phyloP scores from a whole-genome alignment of 495 filamentous ascomycete genomes.

The Trichoderma gamsii region DNA sequence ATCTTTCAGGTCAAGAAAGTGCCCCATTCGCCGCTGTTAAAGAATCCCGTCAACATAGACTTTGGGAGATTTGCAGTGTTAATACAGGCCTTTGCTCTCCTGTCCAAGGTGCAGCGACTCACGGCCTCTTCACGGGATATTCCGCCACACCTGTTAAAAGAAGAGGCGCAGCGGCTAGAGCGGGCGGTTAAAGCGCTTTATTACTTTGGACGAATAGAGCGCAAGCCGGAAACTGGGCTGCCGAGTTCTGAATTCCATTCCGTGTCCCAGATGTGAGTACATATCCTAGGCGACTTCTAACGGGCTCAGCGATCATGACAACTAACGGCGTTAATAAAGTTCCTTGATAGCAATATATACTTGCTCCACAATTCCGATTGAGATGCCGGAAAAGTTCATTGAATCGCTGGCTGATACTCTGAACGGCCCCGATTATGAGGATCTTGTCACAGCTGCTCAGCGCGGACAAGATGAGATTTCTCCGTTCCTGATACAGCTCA shows the following conservation, averaged over 20 bases:
- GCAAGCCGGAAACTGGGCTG: not conserved
- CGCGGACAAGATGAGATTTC: not conserved
- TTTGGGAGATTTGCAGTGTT: constrained; percentile 5
- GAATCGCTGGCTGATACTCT: not conserved
- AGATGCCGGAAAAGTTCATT: not conserved
- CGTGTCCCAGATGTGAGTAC: not conserved
- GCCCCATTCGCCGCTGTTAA: not conserved
- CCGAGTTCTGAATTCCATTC: not conserved
- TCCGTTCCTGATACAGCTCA: not conserved
- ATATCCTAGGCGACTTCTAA: not conserved
- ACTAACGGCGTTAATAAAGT: not conserved
- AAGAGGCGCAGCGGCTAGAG: not conserved
- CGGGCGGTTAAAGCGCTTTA: not conserved
- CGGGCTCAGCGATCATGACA: not conserved
- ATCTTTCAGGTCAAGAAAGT: not conserved
- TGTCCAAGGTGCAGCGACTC: not conserved
- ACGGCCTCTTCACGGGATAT: not conserved
- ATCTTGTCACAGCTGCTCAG: not conserved
- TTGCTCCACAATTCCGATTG: not conserved
- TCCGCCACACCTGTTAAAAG: not conserved
- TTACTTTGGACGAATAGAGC: not conserved
- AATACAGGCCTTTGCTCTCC: not conserved
- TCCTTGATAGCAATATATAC: not conserved
- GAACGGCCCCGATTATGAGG: not conserved
- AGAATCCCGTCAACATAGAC: not conserved